Evolutionary conservation across 176 grass and related monocot genomes (phyloP).

Genomic region (Avena eriantha): DNA sequence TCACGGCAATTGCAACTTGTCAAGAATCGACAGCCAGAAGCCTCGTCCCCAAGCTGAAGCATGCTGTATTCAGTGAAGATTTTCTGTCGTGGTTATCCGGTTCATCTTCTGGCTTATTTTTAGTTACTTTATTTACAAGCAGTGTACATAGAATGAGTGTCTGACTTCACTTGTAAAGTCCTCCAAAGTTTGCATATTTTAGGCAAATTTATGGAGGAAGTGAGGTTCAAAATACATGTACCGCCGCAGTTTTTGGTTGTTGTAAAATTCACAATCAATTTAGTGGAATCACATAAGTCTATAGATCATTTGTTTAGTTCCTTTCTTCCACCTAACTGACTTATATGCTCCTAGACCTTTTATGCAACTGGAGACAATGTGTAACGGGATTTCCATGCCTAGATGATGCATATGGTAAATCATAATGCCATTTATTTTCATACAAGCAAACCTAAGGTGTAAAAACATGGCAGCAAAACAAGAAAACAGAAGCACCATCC

Average conservation of each 20-base stretch:
- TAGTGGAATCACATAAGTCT: not conserved
- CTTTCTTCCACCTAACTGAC: not conserved
- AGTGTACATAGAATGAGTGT: not conserved
- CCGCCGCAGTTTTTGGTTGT: not conserved
- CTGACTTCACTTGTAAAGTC: not conserved
- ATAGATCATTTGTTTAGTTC: not conserved
- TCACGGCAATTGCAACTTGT: constrained; percentile 33
- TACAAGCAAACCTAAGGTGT: not conserved
- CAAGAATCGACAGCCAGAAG: not conserved
- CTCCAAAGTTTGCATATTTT: constrained; percentile 43
- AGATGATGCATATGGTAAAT: not conserved
- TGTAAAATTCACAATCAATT: constrained; percentile 40
- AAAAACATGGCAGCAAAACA: not conserved
- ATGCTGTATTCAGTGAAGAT: not conserved
- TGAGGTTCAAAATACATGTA: constrained; percentile 42
- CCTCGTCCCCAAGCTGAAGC: not conserved
- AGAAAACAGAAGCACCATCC: no score
- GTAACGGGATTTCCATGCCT: not conserved
- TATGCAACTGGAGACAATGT: not conserved
- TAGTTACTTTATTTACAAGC: not conserved
- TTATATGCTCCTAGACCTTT: not conserved
- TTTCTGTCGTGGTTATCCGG: not conserved
- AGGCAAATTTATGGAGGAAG: constrained; percentile 53
- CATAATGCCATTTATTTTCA: not conserved
- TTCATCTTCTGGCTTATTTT: not conserved